Evolutionary conservation across 352 stramenopile genomes (phyloP), one percentile per base, ranked within the genome.

Genomic region (Aphanomyces euteiches): DNA sequence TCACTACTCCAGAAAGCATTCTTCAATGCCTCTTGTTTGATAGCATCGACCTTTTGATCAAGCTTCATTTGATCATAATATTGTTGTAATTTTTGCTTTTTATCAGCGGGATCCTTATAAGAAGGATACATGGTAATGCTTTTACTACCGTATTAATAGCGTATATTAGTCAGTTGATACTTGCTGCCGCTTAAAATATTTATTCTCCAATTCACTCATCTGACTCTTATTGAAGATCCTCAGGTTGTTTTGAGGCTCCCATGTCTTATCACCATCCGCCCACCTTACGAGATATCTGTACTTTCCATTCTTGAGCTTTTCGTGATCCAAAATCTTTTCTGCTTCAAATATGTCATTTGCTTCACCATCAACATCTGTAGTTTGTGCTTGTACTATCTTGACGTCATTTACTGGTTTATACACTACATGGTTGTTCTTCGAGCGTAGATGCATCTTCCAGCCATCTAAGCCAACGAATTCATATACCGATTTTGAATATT

Each of bases 401-500:
- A 72, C 12, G 43, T 72, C 66, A 58, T 72, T 72, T 34, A 45
- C n/a, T 21, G 53, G 41, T 56, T 72, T 72, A 37, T 72, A 72
- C 15, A 72, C 53, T 21, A 66, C 53, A 59, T 72, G 66, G 57
- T 53, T 67, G 37, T 67, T 67, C 58, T 67, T 67, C 6, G 58
- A 67, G n/a, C 58, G 34, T n/a, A 67, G 15, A 39, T 72, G 66
- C 47, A 66, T 21, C 36, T 66, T 66, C 7, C 47, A 66, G 13
- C 66, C 66, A 66, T 72, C 66, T 17, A 72, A 48, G 56, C 53
- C 66, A 58, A 66, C 66, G 41, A 72, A 48, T 60, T 72, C 21
- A 66, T 72, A 72, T 12, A 72, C 66, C 13, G 53, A 41, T 72
- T 72, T 72, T 28, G 36, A 57, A 40, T 59, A 72, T 48, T 72